Evolutionary conservation across 2,329 filamentous ascomycete genomes (phyloP), one percentile per base, ranked within the genome.

Genomic region (Aspergillus transmontanensis): DNA sequence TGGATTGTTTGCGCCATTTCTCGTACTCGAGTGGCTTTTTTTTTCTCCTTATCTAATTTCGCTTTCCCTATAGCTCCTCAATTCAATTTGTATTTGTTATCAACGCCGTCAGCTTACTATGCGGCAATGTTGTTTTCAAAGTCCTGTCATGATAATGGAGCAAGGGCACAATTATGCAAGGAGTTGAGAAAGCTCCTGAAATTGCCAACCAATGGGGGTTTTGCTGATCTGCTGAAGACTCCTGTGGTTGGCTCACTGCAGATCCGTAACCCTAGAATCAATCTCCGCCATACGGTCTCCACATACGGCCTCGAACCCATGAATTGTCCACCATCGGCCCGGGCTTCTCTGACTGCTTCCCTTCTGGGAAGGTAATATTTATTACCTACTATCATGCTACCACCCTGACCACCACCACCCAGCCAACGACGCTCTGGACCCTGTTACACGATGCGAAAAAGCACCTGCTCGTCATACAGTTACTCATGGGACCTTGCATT

Each of bases 91-190:
- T n/a, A 41, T 53, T 50, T 39, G 34, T 30, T 28, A 43, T 45
- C 34, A 36, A 19, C 12, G 26, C 21, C 36, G 26, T 36, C 28
- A 16, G 23, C 10, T 41, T 28, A 16, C 45, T 32, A 36, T 21
- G 50, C 11, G n/a, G 51, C 32, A 54, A 4, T 28, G 16, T 36
- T 34, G 30, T 23, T 26, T n/a, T 21, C 30, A 55, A 39, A 55
- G 14, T n/a, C 5, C 26, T 55, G 32, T 36, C 26, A 55, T 39
- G 51, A 39, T 55, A 26, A 39, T 55, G 32, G n/a, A 55, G 32
- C n/a, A 55, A 55, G 32, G 51, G 32, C 34, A 55, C 14, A 28
- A 39, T 55, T 41, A 39, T 55, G 51, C 51, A 55, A 28, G 51
- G 51, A 39, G 32, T 23, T 36, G 51, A 16, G 26, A 39, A 39